phyloP scores from a whole-genome alignment of 2,329 filamentous ascomycete genomes.

The Ceratocystis alfenasii region DNA sequence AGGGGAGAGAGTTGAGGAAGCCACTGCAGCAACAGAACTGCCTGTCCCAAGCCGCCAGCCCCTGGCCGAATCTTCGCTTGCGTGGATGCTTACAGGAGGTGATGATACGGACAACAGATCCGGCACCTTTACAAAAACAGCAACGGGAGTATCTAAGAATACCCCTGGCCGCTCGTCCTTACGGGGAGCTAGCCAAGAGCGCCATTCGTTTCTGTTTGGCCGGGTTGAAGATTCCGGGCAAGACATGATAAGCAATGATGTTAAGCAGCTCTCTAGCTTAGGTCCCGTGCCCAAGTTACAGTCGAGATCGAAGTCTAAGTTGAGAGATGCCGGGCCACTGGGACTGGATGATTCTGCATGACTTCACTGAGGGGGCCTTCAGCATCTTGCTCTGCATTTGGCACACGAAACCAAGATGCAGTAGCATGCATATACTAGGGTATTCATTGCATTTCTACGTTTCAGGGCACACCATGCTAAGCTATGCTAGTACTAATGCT shows the following conservation, averaged over 20 bases:
- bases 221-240: constrained; percentile 35
- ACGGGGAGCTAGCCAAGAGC: constrained; percentile 36
- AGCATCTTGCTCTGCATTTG: too few relatives aligned
- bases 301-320: constrained; percentile 33
- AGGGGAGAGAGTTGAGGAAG: not conserved
- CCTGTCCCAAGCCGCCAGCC: constrained; percentile 50
- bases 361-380: too few relatives aligned
- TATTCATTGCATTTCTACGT: too few relatives aligned
- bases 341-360: too few relatives aligned
- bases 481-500: too few relatives aligned
- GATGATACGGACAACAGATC: constrained; percentile 30
- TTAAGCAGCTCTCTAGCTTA: constrained; percentile 45
- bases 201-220: constrained; percentile 49
- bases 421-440: too few relatives aligned
- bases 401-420: too few relatives aligned
- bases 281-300: constrained; percentile 33
- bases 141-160: constrained; percentile 27
- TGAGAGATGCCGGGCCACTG: not conserved
- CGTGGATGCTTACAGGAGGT: constrained; percentile 59
- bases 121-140: constrained; percentile 24
- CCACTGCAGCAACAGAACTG: not conserved
- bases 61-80: constrained; percentile 62
- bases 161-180: constrained; percentile 20
- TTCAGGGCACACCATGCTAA: too few relatives aligned
- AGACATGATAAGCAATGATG: constrained; percentile 27